Conservation (phyloP, 352 stramenopile species). For the Globisporangium megalacanthum region DNA sequence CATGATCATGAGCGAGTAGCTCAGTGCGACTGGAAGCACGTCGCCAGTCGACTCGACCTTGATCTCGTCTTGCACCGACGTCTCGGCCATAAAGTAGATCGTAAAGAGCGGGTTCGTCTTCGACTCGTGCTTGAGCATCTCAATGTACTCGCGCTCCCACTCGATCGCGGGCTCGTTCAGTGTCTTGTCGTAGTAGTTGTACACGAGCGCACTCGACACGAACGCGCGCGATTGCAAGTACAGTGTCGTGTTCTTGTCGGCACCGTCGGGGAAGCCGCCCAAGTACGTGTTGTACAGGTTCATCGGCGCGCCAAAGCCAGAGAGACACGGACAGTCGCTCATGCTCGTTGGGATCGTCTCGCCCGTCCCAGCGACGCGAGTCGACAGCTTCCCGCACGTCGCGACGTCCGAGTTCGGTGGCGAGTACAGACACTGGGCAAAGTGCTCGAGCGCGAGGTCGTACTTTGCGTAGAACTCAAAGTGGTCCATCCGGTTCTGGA, state of each 20-base stretch:
- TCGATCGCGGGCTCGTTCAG: constrained; percentile 40
- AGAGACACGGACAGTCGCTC: constrained; percentile 61
- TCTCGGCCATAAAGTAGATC: constrained; percentile 62
- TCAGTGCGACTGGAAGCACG: constrained; percentile 37
- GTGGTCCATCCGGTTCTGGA: constrained; percentile 53
- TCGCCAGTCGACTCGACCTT: constrained; percentile 38
- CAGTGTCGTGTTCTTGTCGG: constrained; percentile 43
- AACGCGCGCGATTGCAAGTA: constrained; percentile 44
- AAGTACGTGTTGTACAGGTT: constrained; percentile 69
- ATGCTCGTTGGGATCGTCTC: constrained; percentile 46
- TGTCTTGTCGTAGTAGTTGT: constrained; percentile 58
- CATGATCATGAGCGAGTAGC: constrained; percentile 64
- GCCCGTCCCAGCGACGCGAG: constrained; percentile 17
- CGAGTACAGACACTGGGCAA: constrained; percentile 37
- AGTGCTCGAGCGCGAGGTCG: constrained; percentile 32
- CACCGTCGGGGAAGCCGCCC: constrained; percentile 39
- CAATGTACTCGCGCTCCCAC: constrained; percentile 68
- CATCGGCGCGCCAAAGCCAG: constrained; percentile 58
- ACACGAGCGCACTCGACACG: constrained; percentile 50
- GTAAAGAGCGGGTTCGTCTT: constrained; percentile 45
- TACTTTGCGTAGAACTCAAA: constrained; percentile 56
- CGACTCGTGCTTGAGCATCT: constrained; percentile 46
- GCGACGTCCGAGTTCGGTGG: constrained; percentile 35
- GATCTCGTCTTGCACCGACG: constrained; percentile 58
- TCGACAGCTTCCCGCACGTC: constrained; percentile 25